Base-by-base conservation (phyloP, 805 yeast species). In the Candida nitratophila region DNA sequence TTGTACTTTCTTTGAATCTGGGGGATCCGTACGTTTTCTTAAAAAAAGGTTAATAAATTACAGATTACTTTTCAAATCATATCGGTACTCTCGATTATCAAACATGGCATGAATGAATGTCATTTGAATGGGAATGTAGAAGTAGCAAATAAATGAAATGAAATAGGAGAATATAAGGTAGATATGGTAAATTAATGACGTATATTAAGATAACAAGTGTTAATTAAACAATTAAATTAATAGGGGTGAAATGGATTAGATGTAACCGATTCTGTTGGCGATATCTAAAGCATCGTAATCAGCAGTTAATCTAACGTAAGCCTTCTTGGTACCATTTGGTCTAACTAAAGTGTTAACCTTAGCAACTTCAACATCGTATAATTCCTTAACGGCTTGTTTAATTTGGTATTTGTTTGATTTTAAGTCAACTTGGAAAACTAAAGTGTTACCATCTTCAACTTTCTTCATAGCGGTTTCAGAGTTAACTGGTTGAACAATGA, bases 311-410 rank as follows among this genome's bases (percentile, higher is more conserved):
- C 95, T 88, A 71, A 93, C 91, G 83, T 85, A 93, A 70, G 99
- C 99, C 84, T 93, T 93, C 88, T 93, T 93, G 79, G 97, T 86
- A 75, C 99, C 99, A 76, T 93, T 90, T 72, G 99, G 97, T 79
- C 96, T 88, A 68, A 93, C 77, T 73, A 93, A 81, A 63, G 99
- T 93, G 91, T 93, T 90, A 69, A 93, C 89, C 75, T 86, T 79
- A 66, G 74, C 77, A 61, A 86, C 93, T 60, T 93, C 98, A 66
- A 91, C 98, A 69, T 86, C 90, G 83, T 91, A 93, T 69, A 93
- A 82, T 77, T 89, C 95, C 83, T 93, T 91, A 66, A 93, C 95
- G 59, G 99, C 99, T 66, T 82, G 77, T 83, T 90, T 91, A 81
- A 93, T 93, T 79, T 91, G 98, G 78, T 84, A 74, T 83, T 93